Base-by-base conservation (phyloP, 208 protist species). In the Porcisia hertigi region DNA sequence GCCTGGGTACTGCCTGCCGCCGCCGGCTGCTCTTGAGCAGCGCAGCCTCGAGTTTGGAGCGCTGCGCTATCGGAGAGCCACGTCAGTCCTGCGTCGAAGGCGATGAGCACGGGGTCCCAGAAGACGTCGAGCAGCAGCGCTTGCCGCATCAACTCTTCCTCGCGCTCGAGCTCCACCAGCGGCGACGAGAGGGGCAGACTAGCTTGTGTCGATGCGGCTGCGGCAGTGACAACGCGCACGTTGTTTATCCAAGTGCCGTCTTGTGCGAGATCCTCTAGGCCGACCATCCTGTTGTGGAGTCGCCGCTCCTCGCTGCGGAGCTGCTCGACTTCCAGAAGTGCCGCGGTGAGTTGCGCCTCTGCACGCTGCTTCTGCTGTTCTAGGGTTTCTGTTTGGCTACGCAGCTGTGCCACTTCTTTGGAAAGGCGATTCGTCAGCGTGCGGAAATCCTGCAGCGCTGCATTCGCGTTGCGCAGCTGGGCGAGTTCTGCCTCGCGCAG, bases 51-150 rank as follows among this genome's bases (percentile, higher is more conserved):
- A 52, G 75, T 30, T 47, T 76, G 69, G 41, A 86, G 72, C 20
- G 80, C 66, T 11, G 86, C 77, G 54, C 73, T 80, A 60, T 94
- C 90, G 14, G 77, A 79, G 30, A 95, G 58, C 91, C 93, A 97
- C 63, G 90, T 92, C 39, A 95, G 75, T 41, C 93, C 93, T 12
- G 93, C 93, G 80, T 97, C 93, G 63, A 96, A 92, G 73, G 93
- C 93, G 47, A 95, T 92, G 69, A 83, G 84, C 66, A 97, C 89
- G 7, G 93, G 93, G 9, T 92, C 88, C 89, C 88, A 95, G 76
- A 94, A 89, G 65, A 94, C 73, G n/a, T 91, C 82, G 47, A 81
- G 77, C 67, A 93, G 75, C 39, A 97, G 79, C 41, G 54, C 79
- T 60, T 94, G 85, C 4, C 93, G 90, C 36, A 82, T 84, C 49